Conservation (phyloP, 352 stramenopile genomes). For the Globisporangium perplexum region DNA sequence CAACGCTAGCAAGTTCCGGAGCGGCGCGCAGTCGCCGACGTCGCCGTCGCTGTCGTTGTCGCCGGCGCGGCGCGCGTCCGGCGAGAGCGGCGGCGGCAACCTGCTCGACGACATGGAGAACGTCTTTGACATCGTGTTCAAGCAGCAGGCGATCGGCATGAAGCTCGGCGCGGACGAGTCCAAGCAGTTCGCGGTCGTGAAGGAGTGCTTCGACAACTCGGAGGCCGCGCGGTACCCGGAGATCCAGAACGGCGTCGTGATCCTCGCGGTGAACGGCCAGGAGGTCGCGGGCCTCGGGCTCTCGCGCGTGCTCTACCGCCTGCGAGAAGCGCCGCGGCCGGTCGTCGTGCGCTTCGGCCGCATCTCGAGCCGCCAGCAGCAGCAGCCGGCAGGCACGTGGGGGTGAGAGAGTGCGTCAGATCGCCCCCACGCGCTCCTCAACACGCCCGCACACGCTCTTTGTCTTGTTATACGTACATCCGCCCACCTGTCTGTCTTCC, state of each 20-base stretch:
- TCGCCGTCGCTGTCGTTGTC: conserved; percentile 19
- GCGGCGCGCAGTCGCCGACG: conserved; percentile 8
- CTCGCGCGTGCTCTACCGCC: conserved; percentile 64
- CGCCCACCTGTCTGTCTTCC: too few relatives aligned
- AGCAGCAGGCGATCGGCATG: conserved; percentile 80
- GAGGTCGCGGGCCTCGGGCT: conserved; percentile 66
- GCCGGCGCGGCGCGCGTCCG: conserved; percentile 13
- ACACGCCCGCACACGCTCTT: too few relatives aligned
- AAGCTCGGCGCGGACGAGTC: conserved; percentile 68
- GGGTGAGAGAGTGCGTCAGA: too few relatives aligned
- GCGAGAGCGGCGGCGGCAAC: conserved; percentile 8
- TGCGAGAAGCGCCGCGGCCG: conserved; percentile 70
- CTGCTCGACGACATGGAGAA: conserved; percentile 59
- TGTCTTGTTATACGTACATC: too few relatives aligned
- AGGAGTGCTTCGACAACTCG: conserved; percentile 74
- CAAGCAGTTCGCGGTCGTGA: conserved; percentile 73
- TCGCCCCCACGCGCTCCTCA: too few relatives aligned
- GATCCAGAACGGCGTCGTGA: conserved; percentile 78
- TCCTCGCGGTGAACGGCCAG: conserved; percentile 77
- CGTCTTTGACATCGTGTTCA: conserved; percentile 85
- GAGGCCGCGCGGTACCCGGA: conserved; percentile 70
- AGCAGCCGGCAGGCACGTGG: conserved; percentile 34
- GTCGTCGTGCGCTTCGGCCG: conserved; percentile 80
- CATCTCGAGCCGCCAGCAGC: conserved; percentile 28
- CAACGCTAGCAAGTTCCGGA: conserved; percentile 1